Conservation (phyloP, 1,284 basidiomycete genomes). For the Ceratobasidium sp. region DNA sequence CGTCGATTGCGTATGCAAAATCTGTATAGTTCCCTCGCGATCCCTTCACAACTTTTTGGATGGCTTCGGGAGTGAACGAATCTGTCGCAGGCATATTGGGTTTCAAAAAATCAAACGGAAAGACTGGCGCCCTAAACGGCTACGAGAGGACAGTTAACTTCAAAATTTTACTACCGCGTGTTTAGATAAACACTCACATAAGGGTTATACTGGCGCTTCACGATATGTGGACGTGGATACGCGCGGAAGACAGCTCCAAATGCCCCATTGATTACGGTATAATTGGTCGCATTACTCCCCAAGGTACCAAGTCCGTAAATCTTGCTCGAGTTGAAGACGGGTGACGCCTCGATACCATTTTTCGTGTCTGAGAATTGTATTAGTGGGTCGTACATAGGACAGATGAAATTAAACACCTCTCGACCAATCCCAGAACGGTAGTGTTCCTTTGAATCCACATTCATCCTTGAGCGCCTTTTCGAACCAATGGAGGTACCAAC, state of each 20-base stretch:
- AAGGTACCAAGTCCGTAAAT: constrained; percentile 40
- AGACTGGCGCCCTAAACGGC: constrained; percentile 29
- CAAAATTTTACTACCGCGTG: too few species aligned
- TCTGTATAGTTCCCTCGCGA: constrained; percentile 15
- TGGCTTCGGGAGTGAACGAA: not conserved
- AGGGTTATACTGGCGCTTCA: too few species aligned
- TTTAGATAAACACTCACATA: too few species aligned
- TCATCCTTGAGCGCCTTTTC: constrained; percentile 7
- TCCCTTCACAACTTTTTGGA: constrained; percentile 8
- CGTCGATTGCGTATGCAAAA: constrained; percentile 29
- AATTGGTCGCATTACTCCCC: not conserved
- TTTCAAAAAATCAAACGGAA: constrained; percentile 7
- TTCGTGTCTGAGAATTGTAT: not conserved
- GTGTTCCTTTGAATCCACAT: constrained; percentile 12
- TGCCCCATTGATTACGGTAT: constrained; percentile 35
- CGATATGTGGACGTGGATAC: not conserved
- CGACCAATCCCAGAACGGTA: constrained; percentile 42
- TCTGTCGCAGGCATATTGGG: constrained; percentile 2
- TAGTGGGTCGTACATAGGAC: not conserved
- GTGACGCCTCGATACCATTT: constrained; percentile 5
- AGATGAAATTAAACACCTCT: not conserved
- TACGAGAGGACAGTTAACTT: too few species aligned
- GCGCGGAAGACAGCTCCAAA: constrained; percentile 24
- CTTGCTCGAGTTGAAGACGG: constrained; percentile 22
- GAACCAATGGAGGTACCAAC: constrained; percentile 19